These are phyloP conservation scores for Suhomyces choctaworum DNA, from an alignment of 1,139 yeast species.

Conservation along the genomic window DNA sequence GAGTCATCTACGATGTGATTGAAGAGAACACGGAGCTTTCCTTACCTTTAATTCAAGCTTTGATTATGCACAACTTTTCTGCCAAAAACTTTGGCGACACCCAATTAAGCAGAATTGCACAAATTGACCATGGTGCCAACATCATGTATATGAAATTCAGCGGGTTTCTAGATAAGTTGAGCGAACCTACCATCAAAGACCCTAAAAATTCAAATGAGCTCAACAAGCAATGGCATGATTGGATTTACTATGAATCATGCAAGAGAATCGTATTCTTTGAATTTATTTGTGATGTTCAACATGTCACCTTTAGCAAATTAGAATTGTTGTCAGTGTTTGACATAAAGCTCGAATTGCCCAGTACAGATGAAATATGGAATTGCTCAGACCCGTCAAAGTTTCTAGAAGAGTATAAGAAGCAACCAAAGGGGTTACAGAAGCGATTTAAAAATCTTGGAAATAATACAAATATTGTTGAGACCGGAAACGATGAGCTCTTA, in stretches of 20 bases:
- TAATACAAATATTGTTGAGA: not conserved
- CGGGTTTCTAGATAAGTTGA: constrained; percentile 1
- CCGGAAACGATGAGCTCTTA: not conserved
- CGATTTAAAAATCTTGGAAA: not conserved
- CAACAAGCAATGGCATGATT: constrained; percentile 1
- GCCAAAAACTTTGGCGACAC: constrained; percentile 3
- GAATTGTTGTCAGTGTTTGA: constrained; percentile 1
- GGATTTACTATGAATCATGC: constrained; percentile 2
- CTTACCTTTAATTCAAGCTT: constrained; percentile 1
- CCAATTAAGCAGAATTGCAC: constrained; percentile 1
- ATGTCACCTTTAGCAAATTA: constrained; percentile 1
- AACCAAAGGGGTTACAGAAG: constrained; percentile 1
- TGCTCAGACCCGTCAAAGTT: constrained; percentile 1
- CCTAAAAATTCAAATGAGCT: constrained; percentile 1
- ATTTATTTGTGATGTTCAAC: constrained; percentile 2
- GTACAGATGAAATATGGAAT: constrained; percentile 2
- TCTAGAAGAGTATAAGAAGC: constrained; percentile 1
- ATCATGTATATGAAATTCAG: constrained; percentile 2
- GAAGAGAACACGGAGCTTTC: constrained; percentile 3
- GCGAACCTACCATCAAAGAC: not conserved
- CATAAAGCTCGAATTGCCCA: constrained; percentile 1
- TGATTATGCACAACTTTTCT: constrained; percentile 1
- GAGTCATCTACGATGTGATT: constrained; percentile 1
- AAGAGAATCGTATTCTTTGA: constrained; percentile 1
- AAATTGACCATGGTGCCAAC: constrained; percentile 3